A percentile compares a stretch with the other conserved stretches of the same genome.
Evolutionary conservation across 2,329 filamentous ascomycete species (phyloP).

Genomic region (Fusarium sp.): DNA sequence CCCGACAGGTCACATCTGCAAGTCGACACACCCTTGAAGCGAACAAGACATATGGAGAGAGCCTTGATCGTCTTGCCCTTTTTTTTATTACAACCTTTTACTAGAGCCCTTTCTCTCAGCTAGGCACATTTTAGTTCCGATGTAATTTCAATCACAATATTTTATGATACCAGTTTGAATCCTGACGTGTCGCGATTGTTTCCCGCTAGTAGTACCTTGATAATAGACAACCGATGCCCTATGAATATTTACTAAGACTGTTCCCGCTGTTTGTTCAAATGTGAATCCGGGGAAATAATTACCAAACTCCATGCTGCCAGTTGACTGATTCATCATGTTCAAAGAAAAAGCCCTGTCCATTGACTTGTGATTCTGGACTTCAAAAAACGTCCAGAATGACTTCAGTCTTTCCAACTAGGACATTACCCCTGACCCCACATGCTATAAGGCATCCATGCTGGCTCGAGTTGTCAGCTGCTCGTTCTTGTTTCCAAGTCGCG

Average conservation of each 20-base stretch:
- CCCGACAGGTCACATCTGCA: slow-evolving; percentile 37
- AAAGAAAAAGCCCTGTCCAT: slow-evolving; percentile 12
- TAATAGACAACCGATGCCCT: background rate
- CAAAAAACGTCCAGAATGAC: background rate
- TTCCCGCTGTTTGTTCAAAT: slow-evolving; percentile 10
- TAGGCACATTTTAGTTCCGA: slow-evolving; percentile 57
- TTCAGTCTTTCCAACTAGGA: slow-evolving; percentile 20
- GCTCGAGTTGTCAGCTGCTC: slow-evolving; percentile 87
- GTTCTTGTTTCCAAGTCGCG: slow-evolving; percentile 96
- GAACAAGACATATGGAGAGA: slow-evolving; percentile 47
- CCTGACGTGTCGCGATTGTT: slow-evolving; percentile 34
- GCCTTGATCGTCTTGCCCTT: slow-evolving; percentile 53
- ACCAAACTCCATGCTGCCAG: slow-evolving; percentile 44
- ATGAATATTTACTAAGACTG: slow-evolving; percentile 1
- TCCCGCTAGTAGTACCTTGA: slow-evolving; percentile 10
- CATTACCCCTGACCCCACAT: slow-evolving; percentile 1
- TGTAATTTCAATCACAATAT: slow-evolving; percentile 58
- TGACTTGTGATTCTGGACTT: slow-evolving; percentile 4
- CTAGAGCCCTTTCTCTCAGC: slow-evolving; percentile 50
- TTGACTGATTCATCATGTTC: slow-evolving; percentile 6
- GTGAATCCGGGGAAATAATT: slow-evolving; percentile 4
- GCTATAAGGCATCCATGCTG: slow-evolving; percentile 78
- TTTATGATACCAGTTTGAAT: slow-evolving; percentile 59
- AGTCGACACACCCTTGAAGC: slow-evolving; percentile 39
- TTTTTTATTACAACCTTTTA: slow-evolving; percentile 51